A percentile compares a stretch with the other conserved stretches of the same genome.
phyloP scores from a whole-genome alignment of 1,284 basidiomycete genomes.

The Rhodotorula sp. region DNA sequence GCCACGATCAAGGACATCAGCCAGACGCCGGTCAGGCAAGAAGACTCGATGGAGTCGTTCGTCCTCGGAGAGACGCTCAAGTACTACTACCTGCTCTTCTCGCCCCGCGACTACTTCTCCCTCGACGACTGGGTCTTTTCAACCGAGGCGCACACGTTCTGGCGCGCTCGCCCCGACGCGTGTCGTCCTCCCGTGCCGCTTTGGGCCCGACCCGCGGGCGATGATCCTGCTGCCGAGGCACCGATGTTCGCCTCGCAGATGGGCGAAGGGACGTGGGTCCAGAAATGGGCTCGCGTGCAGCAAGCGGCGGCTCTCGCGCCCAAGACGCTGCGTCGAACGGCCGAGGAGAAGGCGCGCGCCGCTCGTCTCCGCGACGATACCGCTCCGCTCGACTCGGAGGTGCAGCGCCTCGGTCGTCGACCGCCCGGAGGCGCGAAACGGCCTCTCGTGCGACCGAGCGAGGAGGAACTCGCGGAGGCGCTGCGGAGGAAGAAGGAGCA shows the following conservation, averaged over 20 bases:
- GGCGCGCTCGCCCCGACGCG: constrained; percentile 8
- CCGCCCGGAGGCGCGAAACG: constrained; percentile 1
- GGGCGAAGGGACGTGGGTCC: constrained; percentile 35
- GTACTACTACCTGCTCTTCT: constrained; percentile 47
- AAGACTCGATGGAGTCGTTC: constrained; percentile 56
- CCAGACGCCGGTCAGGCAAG: constrained; percentile 42
- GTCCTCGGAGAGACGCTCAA: constrained; percentile 51
- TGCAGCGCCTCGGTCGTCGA: background rate
- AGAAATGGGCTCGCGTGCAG: constrained; percentile 35
- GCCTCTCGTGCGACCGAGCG: constrained; percentile 15
- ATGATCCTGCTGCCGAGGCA: background rate
- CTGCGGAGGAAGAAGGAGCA: background rate
- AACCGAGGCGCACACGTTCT: constrained; percentile 40
- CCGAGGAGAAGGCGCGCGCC: background rate
- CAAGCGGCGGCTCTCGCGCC: constrained; percentile 26
- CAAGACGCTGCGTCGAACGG: background rate
- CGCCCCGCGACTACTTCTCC: constrained; percentile 55
- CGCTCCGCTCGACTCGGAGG: background rate
- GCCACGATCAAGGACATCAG: constrained; percentile 53
- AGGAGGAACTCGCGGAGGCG: constrained; percentile 20
- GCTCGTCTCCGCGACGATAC: background rate
- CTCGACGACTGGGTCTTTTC: constrained; percentile 59
- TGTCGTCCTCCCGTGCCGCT: background rate
- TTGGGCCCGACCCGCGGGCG: constrained; percentile 30
- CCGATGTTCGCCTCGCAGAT: constrained; percentile 12